Percentiles rank a stretch among this genome's conserved stretches.
phyloP scores from a whole-genome alignment of 257 asterid species.

The Solanum lignicaule region DNA sequence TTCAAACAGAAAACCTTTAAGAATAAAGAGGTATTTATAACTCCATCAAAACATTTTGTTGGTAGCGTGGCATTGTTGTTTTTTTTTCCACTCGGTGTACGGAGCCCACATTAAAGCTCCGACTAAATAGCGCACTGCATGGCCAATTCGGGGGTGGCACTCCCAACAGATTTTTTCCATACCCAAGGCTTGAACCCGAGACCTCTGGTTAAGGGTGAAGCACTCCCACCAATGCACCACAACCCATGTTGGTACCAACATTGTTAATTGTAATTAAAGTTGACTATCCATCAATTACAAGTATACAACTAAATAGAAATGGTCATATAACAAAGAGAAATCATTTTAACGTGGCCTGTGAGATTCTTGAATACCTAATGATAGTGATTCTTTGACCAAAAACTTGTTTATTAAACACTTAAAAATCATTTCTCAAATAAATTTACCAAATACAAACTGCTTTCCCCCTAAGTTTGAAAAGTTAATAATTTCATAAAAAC shows the following conservation, averaged over 20 bases:
- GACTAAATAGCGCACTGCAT: too few relatives aligned
- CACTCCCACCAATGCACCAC: too few relatives aligned
- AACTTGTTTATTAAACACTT: background rate
- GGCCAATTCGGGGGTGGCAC: too few relatives aligned
- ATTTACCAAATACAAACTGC: background rate
- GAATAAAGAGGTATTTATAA: too few relatives aligned
- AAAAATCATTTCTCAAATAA: background rate
- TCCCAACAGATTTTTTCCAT: too few relatives aligned
- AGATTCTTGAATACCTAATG: background rate
- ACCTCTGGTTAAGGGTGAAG: too few relatives aligned
- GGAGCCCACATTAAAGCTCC: too few relatives aligned
- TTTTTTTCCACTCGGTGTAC: too few relatives aligned
- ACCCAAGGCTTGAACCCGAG: too few relatives aligned
- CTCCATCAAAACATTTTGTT: too few relatives aligned
- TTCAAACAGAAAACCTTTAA: accelerated
- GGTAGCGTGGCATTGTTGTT: too few relatives aligned
- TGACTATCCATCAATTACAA: background rate
- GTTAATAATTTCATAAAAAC: background rate
- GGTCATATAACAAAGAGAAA: background rate
- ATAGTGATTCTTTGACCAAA: background rate
- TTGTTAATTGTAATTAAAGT: background rate
- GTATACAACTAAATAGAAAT: background rate
- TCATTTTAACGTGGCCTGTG: background rate
- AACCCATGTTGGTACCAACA: background rate
- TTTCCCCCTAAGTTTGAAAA: background rate